A percentile compares a stretch with the other conserved stretches of the same genome.
Evolutionary conservation across 2,329 filamentous ascomycete species (phyloP).

Genomic region (Endoconidiophora laricicola): DNA sequence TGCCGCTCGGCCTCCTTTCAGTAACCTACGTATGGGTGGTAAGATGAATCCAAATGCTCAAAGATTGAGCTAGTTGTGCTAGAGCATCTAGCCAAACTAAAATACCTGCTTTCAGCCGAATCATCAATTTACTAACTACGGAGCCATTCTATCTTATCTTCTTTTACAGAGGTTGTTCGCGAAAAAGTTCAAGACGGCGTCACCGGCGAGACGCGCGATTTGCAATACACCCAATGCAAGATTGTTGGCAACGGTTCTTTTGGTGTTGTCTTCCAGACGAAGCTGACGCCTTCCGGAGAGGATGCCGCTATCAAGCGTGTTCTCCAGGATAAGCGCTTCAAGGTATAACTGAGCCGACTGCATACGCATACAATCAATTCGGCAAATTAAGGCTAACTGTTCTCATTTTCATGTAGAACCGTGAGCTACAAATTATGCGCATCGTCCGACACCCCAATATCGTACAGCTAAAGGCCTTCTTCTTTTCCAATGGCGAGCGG

Average conservation of each 20-base stretch:
- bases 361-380: not conserved
- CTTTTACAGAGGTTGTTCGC: constrained; percentile 68
- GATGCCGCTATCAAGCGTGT: constrained; percentile 99
- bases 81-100: not conserved
- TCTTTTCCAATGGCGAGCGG: constrained; percentile 96
- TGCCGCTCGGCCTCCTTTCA: constrained; percentile 59
- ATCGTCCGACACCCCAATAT: constrained; percentile 98
- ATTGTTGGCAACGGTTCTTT: constrained; percentile 99
- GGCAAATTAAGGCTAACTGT: not conserved
- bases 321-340: constrained; percentile 98
- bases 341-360: constrained; percentile 38
- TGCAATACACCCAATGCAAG: constrained; percentile 98
- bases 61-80: not conserved
- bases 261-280: constrained; percentile 97
- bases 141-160: constrained; percentile 12
- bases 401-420: constrained; percentile 48
- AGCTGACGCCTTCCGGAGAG: constrained; percentile 91
- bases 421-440: constrained; percentile 98
- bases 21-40: constrained; percentile 90
- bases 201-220: constrained; percentile 87
- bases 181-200: constrained; percentile 98
- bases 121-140: not conserved
- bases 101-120: not conserved
- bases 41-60: constrained; percentile 26
- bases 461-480: constrained; percentile 96